Evolutionary conservation across 176 grass and related monocot species (phyloP).

Genomic region (Triticum urartu): DNA sequence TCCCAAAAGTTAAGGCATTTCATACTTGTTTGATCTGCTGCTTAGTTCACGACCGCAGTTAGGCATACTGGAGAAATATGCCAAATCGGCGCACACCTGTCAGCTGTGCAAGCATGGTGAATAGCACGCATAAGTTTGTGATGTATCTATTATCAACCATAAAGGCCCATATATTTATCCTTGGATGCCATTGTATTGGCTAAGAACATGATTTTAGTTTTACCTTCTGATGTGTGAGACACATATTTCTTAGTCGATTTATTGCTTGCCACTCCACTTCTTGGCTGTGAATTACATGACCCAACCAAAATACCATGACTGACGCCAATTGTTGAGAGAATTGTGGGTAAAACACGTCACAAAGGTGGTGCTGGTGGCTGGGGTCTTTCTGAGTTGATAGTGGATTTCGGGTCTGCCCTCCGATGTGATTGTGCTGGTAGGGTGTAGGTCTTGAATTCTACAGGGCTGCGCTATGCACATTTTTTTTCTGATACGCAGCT

Average conservation of each 20-base stretch:
- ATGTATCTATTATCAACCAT: neutral
- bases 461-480: neutral
- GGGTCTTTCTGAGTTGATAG: neutral
- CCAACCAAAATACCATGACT: neutral
- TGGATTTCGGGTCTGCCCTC: neutral
- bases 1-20: neutral
- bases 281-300: neutral
- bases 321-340: neutral
- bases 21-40: neutral
- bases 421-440: neutral
- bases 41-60: neutral
- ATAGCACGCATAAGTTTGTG: neutral
- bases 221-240: neutral
- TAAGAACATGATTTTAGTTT: neutral
- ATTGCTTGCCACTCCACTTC: neutral
- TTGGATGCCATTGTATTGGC: neutral
- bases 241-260: neutral
- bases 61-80: neutral
- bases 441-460: no score
- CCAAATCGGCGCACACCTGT: neutral
- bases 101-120: neutral
- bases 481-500: neutral
- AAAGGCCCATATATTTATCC: neutral
- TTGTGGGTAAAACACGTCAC: neutral
- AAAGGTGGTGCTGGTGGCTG: neutral